Evolutionary conservation across 495 filamentous ascomycete species (phyloP).

Genomic region (Sordaria brevicollis): DNA sequence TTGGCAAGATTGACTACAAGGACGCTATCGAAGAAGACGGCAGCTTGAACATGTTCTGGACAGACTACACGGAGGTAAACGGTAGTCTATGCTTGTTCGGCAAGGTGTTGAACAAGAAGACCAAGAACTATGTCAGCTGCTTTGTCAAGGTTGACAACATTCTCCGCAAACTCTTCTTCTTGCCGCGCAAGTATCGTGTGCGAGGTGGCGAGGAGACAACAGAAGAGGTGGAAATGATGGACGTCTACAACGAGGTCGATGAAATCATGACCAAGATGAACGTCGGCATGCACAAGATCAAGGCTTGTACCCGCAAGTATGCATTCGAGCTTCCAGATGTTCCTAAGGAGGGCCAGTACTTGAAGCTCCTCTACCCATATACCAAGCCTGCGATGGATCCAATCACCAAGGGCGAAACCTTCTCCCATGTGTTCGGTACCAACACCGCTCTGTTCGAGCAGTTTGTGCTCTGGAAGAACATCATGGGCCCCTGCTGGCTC

Average conservation of each 20-base stretch:
- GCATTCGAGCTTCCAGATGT: conserved; percentile 87
- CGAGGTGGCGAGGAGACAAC: conserved; percentile 55
- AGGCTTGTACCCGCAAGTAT: conserved; percentile 80
- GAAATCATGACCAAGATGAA: conserved; percentile 71
- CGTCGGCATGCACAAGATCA: conserved; percentile 87
- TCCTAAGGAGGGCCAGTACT: conserved; percentile 79
- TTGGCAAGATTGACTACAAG: conserved; percentile 71
- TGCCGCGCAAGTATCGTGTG: conserved; percentile 60
- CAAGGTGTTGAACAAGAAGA: conserved; percentile 87
- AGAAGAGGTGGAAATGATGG: conserved; percentile 77
- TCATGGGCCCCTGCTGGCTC: conserved; percentile 98
- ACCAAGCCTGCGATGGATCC: conserved; percentile 52
- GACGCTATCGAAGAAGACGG: conserved; percentile 86
- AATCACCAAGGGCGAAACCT: conserved; percentile 70
- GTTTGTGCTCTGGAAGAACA: conserved; percentile 94
- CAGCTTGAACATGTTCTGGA: conserved; percentile 90
- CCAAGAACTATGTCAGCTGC: conserved; percentile 68
- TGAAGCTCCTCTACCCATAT: conserved; percentile 92
- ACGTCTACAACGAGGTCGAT: conserved; percentile 85
- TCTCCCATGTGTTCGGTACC: conserved; percentile 87
- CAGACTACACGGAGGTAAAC: conserved; percentile 89
- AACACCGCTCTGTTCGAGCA: conserved; percentile 95
- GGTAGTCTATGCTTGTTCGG: conserved; percentile 90
- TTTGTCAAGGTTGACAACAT: conserved; percentile 97
- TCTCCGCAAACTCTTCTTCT: conserved; percentile 82